phyloP scores from a whole-genome alignment of 2,329 filamentous ascomycete genomes.

The Sordariomycetes sp. region DNA sequence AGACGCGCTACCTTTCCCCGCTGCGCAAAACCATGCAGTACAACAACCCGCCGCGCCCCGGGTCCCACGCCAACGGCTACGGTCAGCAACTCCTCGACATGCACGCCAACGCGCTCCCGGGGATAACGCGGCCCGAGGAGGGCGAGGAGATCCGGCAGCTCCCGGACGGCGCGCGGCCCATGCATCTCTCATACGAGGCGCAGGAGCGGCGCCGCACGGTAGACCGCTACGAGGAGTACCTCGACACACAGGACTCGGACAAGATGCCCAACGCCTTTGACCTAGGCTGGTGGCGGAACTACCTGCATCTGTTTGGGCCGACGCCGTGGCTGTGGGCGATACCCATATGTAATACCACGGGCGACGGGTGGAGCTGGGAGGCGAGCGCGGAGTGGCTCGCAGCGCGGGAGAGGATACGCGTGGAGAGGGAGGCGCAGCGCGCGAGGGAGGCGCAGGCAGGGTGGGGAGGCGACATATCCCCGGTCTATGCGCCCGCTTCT shows the following conservation, averaged over 20 bases:
- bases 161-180: slow-evolving; percentile 21
- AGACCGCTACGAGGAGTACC: slow-evolving; percentile 54
- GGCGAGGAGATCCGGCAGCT: slow-evolving; percentile 45
- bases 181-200: slow-evolving; percentile 38
- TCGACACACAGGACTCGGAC: slow-evolving; percentile 79
- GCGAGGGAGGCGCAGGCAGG: slow-evolving; percentile 52
- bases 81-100: slow-evolving; percentile 68
- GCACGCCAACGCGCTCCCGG: slow-evolving; percentile 68
- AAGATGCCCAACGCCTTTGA: slow-evolving; percentile 91
- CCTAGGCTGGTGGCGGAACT: slow-evolving; percentile 68
- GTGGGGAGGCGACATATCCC: slow-evolving; percentile 36
- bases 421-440: slow-evolving; percentile 45
- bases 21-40: slow-evolving; percentile 58
- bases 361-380: slow-evolving; percentile 93
- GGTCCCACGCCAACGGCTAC: slow-evolving; percentile 41
- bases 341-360: slow-evolving; percentile 73
- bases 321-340: slow-evolving; percentile 60
- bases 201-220: slow-evolving; percentile 40
- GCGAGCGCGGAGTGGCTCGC: slow-evolving; percentile 67
- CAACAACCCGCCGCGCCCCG: slow-evolving; percentile 37
- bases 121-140: slow-evolving; percentile 69
- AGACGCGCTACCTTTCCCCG: slow-evolving; percentile 73
- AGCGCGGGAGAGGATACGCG: slow-evolving; percentile 49
- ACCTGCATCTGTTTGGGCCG: slow-evolving; percentile 70
- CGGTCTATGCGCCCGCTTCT: slow-evolving; percentile 10